These are phyloP conservation scores for Populus ilicifolia DNA, from an alignment of 345 rosid species.

Conservation along the genomic window DNA sequence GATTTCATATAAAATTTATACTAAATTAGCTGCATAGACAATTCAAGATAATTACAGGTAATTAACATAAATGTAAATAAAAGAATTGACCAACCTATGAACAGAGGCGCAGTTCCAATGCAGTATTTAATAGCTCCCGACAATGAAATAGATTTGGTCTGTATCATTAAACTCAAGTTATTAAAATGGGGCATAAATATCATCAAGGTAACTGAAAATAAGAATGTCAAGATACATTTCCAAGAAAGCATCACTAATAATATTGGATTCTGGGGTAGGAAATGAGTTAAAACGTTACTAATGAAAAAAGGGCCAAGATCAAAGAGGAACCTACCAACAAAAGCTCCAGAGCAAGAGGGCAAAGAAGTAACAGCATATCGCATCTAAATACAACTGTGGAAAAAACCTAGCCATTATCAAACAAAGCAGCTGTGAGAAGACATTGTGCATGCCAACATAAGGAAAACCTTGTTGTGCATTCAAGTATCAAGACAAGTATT, in stretches of 20 bases:
- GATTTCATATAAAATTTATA: constrained; percentile 22
- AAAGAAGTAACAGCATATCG: constrained; percentile 70
- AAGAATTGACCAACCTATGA: constrained; percentile 53
- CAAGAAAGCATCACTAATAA: neutral
- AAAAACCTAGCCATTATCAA: constrained; percentile 53
- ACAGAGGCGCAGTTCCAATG: constrained; percentile 47
- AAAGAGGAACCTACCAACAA: constrained; percentile 60
- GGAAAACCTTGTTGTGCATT: neutral
- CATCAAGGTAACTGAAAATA: neutral
- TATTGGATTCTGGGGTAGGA: neutral
- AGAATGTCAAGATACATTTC: neutral
- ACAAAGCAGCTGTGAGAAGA: constrained; percentile 18
- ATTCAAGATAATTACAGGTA: neutral
- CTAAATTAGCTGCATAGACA: neutral
- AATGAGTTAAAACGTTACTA: neutral
- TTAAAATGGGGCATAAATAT: constrained; percentile 28
- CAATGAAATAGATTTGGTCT: constrained; percentile 74
- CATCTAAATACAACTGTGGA: constrained; percentile 76
- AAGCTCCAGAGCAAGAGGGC: constrained; percentile 74
- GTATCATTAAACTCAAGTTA: constrained; percentile 30
- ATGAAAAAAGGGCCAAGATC: neutral
- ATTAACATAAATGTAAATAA: neutral
- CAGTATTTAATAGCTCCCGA: constrained; percentile 61
- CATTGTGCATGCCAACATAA: constrained; percentile 11
- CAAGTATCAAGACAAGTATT: neutral